Evolutionary conservation across 2,329 filamentous ascomycete genomes (phyloP).

Genomic region (Pestalotiopsis sp.): DNA sequence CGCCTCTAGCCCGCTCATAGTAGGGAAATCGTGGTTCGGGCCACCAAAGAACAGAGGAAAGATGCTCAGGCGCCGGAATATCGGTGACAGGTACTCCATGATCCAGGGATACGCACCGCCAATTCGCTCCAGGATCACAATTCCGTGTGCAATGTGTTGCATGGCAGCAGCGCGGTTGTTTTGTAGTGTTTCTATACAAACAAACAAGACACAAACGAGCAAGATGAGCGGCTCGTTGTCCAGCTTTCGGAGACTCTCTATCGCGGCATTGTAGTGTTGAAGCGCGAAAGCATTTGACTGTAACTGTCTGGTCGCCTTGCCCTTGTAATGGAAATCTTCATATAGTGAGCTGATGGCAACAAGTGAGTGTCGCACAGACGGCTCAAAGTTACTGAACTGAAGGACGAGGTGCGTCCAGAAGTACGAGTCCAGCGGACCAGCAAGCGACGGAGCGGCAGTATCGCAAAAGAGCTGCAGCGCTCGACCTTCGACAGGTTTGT

Average conservation of each 20-base stretch:
- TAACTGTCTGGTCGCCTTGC: not conserved
- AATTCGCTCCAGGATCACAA: constrained; percentile 34
- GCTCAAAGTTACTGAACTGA: constrained; percentile 37
- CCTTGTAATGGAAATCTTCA: constrained; percentile 21
- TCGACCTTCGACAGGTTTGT: constrained; percentile 29
- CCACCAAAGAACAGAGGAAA: constrained; percentile 39
- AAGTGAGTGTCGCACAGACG: constrained; percentile 37
- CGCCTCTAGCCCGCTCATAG: constrained; percentile 23
- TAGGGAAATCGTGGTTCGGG: constrained; percentile 22
- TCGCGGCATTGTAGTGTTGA: constrained; percentile 41
- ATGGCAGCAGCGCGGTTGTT: constrained; percentile 35
- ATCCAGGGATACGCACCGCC: constrained; percentile 27
- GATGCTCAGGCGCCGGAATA: constrained; percentile 38
- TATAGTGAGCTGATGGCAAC: constrained; percentile 40
- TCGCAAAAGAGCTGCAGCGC: constrained; percentile 38
- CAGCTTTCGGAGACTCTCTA: constrained; percentile 31
- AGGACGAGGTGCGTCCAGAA: constrained; percentile 42
- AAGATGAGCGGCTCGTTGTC: constrained; percentile 35
- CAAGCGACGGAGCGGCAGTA: constrained; percentile 35
- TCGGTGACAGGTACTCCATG: constrained; percentile 31
- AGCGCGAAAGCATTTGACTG: constrained; percentile 33
- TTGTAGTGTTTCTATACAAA: constrained; percentile 43
- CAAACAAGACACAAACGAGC: constrained; percentile 41
- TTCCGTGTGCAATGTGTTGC: constrained; percentile 38
- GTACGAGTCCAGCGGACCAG: constrained; percentile 35